phyloP scores from a whole-genome alignment of 2,329 filamentous ascomycete species.

The Thielaviopsis populi region DNA sequence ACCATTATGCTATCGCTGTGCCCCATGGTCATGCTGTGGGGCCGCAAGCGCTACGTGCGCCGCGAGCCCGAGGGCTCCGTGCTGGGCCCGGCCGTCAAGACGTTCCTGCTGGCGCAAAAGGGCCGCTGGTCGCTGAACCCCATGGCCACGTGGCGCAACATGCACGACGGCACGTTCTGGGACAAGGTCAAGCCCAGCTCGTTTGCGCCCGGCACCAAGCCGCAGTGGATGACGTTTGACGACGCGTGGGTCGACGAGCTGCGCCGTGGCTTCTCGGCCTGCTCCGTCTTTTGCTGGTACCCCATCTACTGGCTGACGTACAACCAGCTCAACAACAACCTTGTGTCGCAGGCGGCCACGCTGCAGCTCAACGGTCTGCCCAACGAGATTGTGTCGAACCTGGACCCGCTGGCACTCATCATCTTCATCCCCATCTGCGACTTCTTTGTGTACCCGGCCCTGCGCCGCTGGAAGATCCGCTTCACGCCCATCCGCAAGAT shows the following conservation, averaged over 20 bases:
- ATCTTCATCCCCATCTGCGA: conserved; percentile 61
- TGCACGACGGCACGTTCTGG: conserved; percentile 47
- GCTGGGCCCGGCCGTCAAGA: conserved; percentile 45
- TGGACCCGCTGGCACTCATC: conserved; percentile 59
- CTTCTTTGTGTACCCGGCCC: conserved; percentile 48
- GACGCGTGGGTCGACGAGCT: conserved; percentile 69
- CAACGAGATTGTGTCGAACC: conserved; percentile 61
- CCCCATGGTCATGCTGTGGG: conserved; percentile 46
- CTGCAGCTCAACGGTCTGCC: conserved; percentile 57
- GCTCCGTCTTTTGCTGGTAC: conserved; percentile 54
- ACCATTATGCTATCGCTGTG: conserved; percentile 49
- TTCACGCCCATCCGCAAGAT: conserved; percentile 69
- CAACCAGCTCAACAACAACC: conserved; percentile 40
- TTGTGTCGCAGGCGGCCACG: conserved; percentile 46
- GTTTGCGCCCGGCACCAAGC: conserved; percentile 39
- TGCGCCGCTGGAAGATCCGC: conserved; percentile 47
- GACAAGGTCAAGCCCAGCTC: conserved; percentile 52
- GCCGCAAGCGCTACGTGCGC: conserved; percentile 42
- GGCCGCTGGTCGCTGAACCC: conserved; percentile 57
- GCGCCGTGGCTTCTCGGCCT: conserved; percentile 50
- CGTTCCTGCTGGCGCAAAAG: conserved; percentile 48
- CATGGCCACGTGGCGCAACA: conserved; percentile 39
- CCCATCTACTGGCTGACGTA: conserved; percentile 45
- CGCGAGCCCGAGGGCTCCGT: conserved; percentile 52
- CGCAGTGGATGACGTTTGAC: conserved; percentile 62